Evolutionary conservation across 106 monocot genomes (phyloP), one percentile per base, ranked within the genome.

Genomic region (Cymbidium sinense): DNA sequence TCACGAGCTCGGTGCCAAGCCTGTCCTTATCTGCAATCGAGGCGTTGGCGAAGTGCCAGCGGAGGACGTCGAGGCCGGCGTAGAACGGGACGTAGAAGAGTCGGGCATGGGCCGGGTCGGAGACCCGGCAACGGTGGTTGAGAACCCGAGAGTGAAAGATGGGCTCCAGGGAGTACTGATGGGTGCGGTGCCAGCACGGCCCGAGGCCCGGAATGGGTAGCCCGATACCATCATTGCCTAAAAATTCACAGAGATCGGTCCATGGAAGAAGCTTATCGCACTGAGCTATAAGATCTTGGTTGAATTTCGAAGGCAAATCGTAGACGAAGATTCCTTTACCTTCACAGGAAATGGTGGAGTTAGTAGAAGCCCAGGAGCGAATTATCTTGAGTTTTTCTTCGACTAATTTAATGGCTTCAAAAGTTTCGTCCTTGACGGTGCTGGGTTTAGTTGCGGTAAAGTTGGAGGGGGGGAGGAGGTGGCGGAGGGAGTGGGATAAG

Each of bases 11-110:
- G 12, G 8, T 4, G 58, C 89, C 70, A 17, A 89, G 76, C 3
- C 69, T 27, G 64, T 89, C 89, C 71, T 86, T 86, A 15, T 80
- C 77, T 2, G 44, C 69, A 7, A 19, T 29, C 25, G 89, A 86
- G 3, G 78, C 86, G 80, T 89, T 89, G 70, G 79, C 79, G 82
- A 89, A 84, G 75, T 89, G 82, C 86, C 86, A 86, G 34, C 80
- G 41, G n/a, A 86, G 64, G 35, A 89, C 61, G 58, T 84, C 89
- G 23, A 89, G 79, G 27, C 89, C 89, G 18, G 82, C 89, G 67
- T 89, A 86, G 80, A 80, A 86, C n/a, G 89, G 89, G 21, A 86
- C 89, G 64, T 86, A 89, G 82, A 89, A 89, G 21, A 89, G 69
- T 47, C 25, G 65, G 36, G 89, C 89, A 0, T 77, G 36, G 47